These are phyloP conservation scores for Chlamydomonas reinhardtii DNA, from an alignment of 163 green algal species.

Conservation along the genomic window DNA sequence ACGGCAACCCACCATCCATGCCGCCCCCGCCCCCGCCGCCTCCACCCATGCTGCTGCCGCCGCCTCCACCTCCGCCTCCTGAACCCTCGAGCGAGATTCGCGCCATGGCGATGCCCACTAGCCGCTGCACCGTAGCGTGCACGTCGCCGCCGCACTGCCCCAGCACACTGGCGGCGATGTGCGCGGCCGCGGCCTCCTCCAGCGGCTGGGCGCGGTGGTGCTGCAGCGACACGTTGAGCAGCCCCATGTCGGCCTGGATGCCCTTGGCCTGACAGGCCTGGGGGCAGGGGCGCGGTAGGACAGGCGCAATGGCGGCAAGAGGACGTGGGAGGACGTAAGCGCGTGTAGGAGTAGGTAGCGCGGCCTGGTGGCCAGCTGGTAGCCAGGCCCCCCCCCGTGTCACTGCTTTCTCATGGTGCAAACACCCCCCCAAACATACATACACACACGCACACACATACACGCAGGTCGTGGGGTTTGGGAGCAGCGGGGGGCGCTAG, in stretches of 20 bases:
- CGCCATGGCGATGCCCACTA: background rate
- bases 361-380: no score
- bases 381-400: no score
- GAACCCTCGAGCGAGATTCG: background rate
- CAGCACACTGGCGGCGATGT: constrained; percentile 28
- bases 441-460: no score
- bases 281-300: background rate
- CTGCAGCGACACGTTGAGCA: constrained; percentile 39
- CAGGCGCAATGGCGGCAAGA: background rate
- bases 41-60: no score
- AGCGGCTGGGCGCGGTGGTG: constrained; percentile 30
- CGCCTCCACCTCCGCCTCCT: no score
- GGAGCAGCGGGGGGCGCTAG: no score
- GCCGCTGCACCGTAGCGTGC: constrained; percentile 32
- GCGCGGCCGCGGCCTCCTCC: background rate
- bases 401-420: no score
- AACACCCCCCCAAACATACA: no score
- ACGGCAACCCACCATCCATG: no score
- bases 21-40: no score
- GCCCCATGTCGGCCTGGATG: constrained; percentile 42
- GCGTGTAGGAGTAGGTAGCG: background rate
- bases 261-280: constrained; percentile 50
- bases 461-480: no score
- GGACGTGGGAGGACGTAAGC: background rate
- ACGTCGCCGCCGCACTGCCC: constrained; percentile 21